These are phyloP conservation scores for Poterioochromonas sp. DNA, from an alignment of 352 stramenopile genomes.

Conservation along the genomic window DNA sequence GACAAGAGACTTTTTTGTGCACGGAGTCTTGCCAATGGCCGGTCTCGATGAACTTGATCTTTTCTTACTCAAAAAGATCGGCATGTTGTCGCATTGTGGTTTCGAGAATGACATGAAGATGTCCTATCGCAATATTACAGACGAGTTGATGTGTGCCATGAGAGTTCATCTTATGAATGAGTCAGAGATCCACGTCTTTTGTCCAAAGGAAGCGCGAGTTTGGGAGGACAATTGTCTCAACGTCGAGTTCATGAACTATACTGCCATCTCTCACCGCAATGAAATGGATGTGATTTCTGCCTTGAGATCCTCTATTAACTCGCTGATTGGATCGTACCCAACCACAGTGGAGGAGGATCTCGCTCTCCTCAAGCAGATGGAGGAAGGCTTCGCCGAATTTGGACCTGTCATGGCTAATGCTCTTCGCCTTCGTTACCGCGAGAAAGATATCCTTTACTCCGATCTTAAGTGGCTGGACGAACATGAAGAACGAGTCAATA, in stretches of 20 bases:
- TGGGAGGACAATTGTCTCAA: constrained; percentile 24
- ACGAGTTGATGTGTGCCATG: constrained; percentile 26
- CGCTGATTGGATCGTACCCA: neutral
- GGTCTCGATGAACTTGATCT: constrained; percentile 21
- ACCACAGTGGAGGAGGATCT: constrained; percentile 8
- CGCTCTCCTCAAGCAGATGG: neutral
- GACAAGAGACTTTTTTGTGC: constrained; percentile 22
- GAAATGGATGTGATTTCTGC: constrained; percentile 4
- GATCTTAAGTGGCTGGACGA: neutral
- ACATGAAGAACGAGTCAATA: neutral
- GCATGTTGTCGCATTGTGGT: constrained; percentile 24
- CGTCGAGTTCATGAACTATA: constrained; percentile 26
- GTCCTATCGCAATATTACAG: neutral
- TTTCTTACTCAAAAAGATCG: constrained; percentile 31
- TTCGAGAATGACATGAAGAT: constrained; percentile 31
- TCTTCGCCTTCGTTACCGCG: neutral
- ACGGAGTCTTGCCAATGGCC: constrained; percentile 23
- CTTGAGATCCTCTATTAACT: neutral
- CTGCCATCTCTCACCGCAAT: neutral
- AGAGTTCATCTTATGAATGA: constrained; percentile 30
- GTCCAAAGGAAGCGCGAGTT: constrained; percentile 11
- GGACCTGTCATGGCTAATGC: neutral
- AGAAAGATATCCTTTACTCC: constrained; percentile 5
- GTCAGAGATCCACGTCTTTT: constrained; percentile 25
- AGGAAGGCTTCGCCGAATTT: neutral